phyloP scores from a whole-genome alignment of 2,329 filamentous ascomycete genomes.

The Penicillium sp. region DNA sequence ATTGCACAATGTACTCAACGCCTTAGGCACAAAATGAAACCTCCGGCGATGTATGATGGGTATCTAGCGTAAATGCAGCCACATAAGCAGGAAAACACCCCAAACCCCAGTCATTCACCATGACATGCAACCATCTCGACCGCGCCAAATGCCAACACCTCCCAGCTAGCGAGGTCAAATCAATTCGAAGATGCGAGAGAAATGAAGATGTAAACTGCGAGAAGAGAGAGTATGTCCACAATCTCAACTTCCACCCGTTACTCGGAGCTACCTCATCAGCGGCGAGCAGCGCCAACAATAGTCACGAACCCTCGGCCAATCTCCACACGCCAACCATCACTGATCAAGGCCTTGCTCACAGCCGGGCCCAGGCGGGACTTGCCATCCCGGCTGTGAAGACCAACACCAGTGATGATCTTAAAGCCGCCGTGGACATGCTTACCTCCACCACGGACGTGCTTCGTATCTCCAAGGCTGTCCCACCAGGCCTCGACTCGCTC shows the following conservation, averaged over 20 bases:
- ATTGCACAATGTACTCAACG: background rate
- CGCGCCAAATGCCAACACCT: background rate
- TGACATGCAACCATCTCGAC: no score
- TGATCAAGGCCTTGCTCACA: slow-evolving; percentile 75
- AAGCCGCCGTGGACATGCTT: slow-evolving; percentile 62
- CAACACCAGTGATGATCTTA: slow-evolving; percentile 80
- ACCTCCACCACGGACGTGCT: slow-evolving; percentile 54
- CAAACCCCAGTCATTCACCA: background rate
- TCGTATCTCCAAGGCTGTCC: slow-evolving; percentile 70
- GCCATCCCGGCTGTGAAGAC: slow-evolving; percentile 78
- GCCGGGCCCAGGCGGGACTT: slow-evolving; percentile 77
- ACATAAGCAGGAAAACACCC: slow-evolving; percentile 4
- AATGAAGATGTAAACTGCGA: background rate
- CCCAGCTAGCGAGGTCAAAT: background rate
- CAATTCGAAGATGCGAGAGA: background rate
- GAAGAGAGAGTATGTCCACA: background rate
- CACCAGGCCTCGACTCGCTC: slow-evolving; percentile 76
- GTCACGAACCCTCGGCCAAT: slow-evolving; percentile 72
- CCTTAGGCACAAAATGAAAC: slow-evolving; percentile 8
- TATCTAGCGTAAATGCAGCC: slow-evolving; percentile 15
- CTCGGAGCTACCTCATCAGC: slow-evolving; percentile 17
- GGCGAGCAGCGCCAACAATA: slow-evolving; percentile 64
- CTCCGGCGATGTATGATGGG: slow-evolving; percentile 19
- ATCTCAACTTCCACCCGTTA: background rate
- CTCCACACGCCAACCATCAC: slow-evolving; percentile 84